Percentiles rank a stretch among this genome's conserved stretches.
Conservation (phyloP, 148 eudicot genomes). For the Silene uniflora region DNA sequence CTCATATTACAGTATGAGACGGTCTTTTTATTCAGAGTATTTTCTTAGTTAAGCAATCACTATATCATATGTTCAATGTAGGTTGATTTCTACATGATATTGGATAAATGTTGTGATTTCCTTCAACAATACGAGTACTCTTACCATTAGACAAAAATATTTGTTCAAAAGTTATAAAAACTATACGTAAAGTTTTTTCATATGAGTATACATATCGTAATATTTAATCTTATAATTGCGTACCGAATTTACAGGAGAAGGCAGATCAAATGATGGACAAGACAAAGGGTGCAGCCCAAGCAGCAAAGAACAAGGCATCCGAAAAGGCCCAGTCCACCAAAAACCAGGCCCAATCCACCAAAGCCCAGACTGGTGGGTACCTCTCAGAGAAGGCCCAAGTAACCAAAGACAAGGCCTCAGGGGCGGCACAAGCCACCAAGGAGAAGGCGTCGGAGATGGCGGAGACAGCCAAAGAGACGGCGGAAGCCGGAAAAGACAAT, state of each 20-base stretch:
- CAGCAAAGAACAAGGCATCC: slow-evolving; percentile 27
- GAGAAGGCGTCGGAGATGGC: slow-evolving; percentile 35
- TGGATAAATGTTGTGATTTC: too few species aligned
- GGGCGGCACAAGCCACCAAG: slow-evolving; percentile 12
- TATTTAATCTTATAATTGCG: too few species aligned
- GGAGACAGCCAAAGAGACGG: slow-evolving; percentile 44
- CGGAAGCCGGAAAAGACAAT: slow-evolving; percentile 56
- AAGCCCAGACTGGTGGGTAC: slow-evolving; percentile 13
- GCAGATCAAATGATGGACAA: slow-evolving; percentile 47
- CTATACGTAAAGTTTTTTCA: too few species aligned
- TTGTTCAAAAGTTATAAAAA: too few species aligned
- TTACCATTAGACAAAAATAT: too few species aligned
- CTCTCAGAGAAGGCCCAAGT: slow-evolving; percentile 28
- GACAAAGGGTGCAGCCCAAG: slow-evolving; percentile 27
- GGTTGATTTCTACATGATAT: too few species aligned
- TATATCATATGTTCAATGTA: too few species aligned
- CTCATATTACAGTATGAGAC: not conserved
- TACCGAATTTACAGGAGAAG: slow-evolving; percentile 49
- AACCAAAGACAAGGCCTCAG: slow-evolving; percentile 25
- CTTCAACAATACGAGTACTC: too few species aligned
- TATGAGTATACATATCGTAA: too few species aligned
- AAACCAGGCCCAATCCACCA: slow-evolving; percentile 31
- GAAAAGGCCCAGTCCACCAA: slow-evolving; percentile 31
- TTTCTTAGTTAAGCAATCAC: not conserved
- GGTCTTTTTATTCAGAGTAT: not conserved